Percentiles rank a stretch among this genome's conserved stretches.
These are phyloP conservation scores for Aureoboletus auriporus DNA, from an alignment of 768 basidiomycete species.

Conservation along the genomic window DNA sequence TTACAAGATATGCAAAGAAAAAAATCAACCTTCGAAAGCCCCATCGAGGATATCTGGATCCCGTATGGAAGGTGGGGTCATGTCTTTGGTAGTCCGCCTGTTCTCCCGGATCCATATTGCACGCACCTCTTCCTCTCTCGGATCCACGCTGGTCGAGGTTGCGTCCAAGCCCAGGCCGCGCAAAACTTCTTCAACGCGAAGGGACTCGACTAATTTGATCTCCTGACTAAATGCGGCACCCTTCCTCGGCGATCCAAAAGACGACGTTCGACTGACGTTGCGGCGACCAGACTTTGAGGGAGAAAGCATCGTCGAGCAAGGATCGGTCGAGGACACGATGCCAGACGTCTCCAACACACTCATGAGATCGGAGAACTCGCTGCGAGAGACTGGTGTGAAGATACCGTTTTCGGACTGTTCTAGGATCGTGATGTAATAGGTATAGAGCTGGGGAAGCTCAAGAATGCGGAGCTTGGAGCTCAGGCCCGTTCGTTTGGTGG, in stretches of 20 bases:
- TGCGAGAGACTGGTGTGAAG: constrained; percentile 65
- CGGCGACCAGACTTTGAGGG: constrained; percentile 49
- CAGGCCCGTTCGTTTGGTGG: constrained; percentile 51
- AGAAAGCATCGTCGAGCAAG: constrained; percentile 30
- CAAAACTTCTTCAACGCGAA: constrained; percentile 66
- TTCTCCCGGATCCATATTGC: constrained; percentile 41
- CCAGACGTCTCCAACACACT: constrained; percentile 73
- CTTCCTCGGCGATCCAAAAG: constrained; percentile 42
- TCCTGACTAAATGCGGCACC: constrained; percentile 38
- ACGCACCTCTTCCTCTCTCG: constrained; percentile 41
- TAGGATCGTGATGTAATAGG: constrained; percentile 60
- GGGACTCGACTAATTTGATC: constrained; percentile 50
- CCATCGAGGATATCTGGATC: constrained; percentile 23
- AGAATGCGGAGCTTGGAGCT: constrained; percentile 37
- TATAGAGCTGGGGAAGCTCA: constrained; percentile 58
- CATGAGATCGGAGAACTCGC: constrained; percentile 71
- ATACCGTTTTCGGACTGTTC: constrained; percentile 49
- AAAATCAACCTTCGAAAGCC: constrained; percentile 32
- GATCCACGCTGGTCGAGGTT: constrained; percentile 25
- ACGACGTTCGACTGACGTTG: constrained; percentile 52
- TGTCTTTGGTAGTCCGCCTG: constrained; percentile 35
- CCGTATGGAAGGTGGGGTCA: constrained; percentile 17
- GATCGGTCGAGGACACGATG: constrained; percentile 41
- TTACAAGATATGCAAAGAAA: not conserved
- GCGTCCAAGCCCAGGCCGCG: constrained; percentile 53